These are phyloP conservation scores for Fusarium multiceps DNA, from an alignment of 2,329 filamentous ascomycete genomes.

Conservation along the genomic window DNA sequence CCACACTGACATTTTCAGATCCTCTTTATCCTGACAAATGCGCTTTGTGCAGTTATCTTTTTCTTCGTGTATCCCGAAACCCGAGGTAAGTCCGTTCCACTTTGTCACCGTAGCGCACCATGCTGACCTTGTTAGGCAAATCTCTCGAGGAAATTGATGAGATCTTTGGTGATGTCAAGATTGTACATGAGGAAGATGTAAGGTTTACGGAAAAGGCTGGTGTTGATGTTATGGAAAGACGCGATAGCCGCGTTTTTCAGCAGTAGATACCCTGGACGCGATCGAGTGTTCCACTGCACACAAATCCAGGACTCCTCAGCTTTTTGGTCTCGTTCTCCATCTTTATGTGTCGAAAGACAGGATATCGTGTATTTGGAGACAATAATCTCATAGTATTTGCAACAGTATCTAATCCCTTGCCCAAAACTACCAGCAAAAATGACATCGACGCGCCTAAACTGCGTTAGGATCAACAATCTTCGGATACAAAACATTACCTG, in stretches of 20 bases:
- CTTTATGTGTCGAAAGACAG: too few species aligned
- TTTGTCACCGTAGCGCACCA: too few species aligned
- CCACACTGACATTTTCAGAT: conserved; percentile 47
- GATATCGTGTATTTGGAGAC: too few species aligned
- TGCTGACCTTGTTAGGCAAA: conserved; percentile 51
- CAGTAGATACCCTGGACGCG: not conserved
- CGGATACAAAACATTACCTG: too few species aligned
- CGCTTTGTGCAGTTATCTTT: conserved; percentile 51
- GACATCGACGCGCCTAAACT: too few species aligned
- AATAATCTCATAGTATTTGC: too few species aligned
- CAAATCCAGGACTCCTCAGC: not conserved
- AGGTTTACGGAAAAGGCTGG: conserved; percentile 37
- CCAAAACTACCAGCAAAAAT: too few species aligned
- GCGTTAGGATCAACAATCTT: too few species aligned
- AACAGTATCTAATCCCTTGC: too few species aligned
- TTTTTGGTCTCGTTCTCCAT: too few species aligned
- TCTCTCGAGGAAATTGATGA: conserved; percentile 55
- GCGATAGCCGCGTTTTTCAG: not conserved
- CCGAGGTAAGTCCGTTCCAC: conserved; percentile 47
- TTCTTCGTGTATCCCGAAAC: conserved; percentile 54
- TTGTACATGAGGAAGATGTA: conserved; percentile 39
- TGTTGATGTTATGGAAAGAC: conserved; percentile 2
- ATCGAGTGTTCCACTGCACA: rapidly evolving
- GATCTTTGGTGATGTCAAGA: conserved; percentile 54
- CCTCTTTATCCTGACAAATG: conserved; percentile 54